Evolutionary conservation across 768 basidiomycete genomes (phyloP).

Genomic region (Tricholomella constricta): DNA sequence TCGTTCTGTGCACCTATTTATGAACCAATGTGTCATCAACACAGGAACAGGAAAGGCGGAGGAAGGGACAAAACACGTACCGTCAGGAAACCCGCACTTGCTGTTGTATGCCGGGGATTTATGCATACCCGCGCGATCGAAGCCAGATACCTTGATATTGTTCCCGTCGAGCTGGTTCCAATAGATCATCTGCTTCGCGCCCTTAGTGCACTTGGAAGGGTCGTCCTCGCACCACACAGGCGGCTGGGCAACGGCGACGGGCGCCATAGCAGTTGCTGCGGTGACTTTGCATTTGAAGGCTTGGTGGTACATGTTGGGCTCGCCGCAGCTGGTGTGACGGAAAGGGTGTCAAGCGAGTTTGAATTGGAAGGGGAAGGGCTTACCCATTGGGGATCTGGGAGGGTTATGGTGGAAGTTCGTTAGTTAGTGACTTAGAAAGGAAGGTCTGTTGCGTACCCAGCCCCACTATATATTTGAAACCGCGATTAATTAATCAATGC

Average conservation of each 20-base stretch:
- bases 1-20: constrained; percentile 45
- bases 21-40: constrained; percentile 7
- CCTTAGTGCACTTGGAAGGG: constrained; percentile 40
- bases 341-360: not conserved
- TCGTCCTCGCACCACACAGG: constrained; percentile 57
- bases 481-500: not conserved
- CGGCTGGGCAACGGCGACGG: constrained; percentile 44
- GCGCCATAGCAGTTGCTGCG: constrained; percentile 38
- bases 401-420: not conserved
- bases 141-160: constrained; percentile 47
- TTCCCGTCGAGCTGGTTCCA: constrained; percentile 53
- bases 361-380: not conserved
- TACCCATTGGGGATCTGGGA: constrained; percentile 43
- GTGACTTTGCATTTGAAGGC: constrained; percentile 53
- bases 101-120: constrained; percentile 52
- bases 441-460: constrained; percentile 40
- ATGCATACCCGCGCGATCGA: constrained; percentile 36
- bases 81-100: constrained; percentile 49
- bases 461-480: constrained; percentile 47
- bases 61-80: constrained; percentile 38
- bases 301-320: constrained; percentile 54
- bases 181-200: constrained; percentile 57
- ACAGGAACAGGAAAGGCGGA: not conserved
- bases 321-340: constrained; percentile 41
- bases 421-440: not conserved